A percentile compares a stretch with the other conserved stretches of the same genome.
Evolutionary conservation across 1,139 yeast species (phyloP).

Genomic region (Diutina catenulata): DNA sequence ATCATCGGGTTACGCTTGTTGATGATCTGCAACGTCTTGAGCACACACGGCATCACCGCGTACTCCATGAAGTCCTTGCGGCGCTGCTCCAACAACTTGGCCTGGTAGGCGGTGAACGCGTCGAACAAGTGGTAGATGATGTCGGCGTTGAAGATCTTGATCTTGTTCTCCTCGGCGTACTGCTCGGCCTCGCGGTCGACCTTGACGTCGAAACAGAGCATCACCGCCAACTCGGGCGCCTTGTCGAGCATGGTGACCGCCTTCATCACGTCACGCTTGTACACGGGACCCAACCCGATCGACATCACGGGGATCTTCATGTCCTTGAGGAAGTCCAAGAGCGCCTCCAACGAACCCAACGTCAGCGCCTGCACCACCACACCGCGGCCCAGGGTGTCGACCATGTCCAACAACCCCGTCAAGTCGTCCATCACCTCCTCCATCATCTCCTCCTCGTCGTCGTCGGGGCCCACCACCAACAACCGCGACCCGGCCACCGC

Average conservation of each 20-base stretch:
- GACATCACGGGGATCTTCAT: constrained; percentile 99
- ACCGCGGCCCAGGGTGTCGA: constrained; percentile 90
- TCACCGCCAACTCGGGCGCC: constrained; percentile 90
- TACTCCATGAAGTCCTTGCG: constrained; percentile 80
- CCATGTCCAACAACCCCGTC: constrained; percentile 88
- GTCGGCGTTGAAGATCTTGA: constrained; percentile 89
- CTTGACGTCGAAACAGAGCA: constrained; percentile 97
- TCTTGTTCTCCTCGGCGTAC: constrained; percentile 86
- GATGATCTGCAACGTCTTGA: constrained; percentile 89
- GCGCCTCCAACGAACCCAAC: constrained; percentile 93
- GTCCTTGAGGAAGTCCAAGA: constrained; percentile 90
- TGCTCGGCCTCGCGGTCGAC: constrained; percentile 97
- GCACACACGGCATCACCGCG: constrained; percentile 91
- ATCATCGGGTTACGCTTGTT: constrained; percentile 99
- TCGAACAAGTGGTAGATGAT: constrained; percentile 94
- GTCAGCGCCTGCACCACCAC: constrained; percentile 98
- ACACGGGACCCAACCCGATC: constrained; percentile 95
- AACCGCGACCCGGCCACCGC: constrained; percentile 98
- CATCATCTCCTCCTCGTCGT: constrained; percentile 94
- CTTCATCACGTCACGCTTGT: constrained; percentile 95
- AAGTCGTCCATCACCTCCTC: constrained; percentile 98
- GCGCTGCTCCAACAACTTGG: constrained; percentile 75
- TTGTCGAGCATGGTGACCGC: constrained; percentile 94
- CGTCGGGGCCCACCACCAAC: constrained; percentile 92
- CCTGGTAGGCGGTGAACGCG: constrained; percentile 86